Conservation (phyloP, 257 asterid genomes). For the Lycium barbarum region DNA sequence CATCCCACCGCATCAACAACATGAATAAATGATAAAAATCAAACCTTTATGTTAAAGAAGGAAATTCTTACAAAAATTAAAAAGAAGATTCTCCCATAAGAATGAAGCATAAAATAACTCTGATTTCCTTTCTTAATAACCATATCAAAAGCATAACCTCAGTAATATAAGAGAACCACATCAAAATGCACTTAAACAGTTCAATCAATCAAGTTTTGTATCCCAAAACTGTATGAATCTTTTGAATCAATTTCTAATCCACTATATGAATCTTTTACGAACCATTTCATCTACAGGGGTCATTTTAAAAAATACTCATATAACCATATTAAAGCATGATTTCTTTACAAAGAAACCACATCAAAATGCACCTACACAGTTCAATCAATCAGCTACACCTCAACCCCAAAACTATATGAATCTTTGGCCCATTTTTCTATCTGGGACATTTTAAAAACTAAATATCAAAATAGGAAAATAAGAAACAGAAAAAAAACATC, state of each 20-base stretch:
- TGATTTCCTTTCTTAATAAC: not conserved
- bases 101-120: not conserved
- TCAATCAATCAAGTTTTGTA: not conserved
- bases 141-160: not conserved
- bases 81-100: not conserved
- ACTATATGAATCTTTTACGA: too few species aligned
- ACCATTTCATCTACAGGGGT: too few species aligned
- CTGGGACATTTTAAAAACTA: not conserved
- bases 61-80: not conserved
- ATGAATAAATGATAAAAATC: not conserved
- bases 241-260: not conserved
- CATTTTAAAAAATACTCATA: too few species aligned
- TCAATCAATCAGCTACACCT: too few species aligned
- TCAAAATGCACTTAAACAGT: slow-evolving; percentile 11
- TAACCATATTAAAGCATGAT: too few species aligned
- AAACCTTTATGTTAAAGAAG: not conserved
- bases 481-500: not conserved
- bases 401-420: too few species aligned
- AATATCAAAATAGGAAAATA: not conserved
- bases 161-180: not conserved
- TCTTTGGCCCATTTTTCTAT: too few species aligned
- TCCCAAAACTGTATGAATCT: slow-evolving; percentile 4
- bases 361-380: too few species aligned
- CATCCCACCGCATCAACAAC: too few species aligned
- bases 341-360: too few species aligned